Evolutionary conservation across 2,329 filamentous ascomycete species (phyloP).

Genomic region (Chaetomium sp.): DNA sequence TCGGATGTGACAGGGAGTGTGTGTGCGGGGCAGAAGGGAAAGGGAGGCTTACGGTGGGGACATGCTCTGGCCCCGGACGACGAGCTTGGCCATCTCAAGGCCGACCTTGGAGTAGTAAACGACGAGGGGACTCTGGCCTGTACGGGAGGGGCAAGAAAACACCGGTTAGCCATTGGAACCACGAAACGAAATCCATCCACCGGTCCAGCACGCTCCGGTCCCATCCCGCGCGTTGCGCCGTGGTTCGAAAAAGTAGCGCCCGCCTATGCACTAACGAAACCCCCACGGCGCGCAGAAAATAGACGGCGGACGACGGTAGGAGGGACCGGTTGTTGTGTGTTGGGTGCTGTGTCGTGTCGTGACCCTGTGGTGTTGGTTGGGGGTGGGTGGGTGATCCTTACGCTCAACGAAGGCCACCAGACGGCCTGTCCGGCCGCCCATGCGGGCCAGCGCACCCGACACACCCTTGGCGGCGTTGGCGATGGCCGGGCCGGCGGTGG

Average conservation of each 20-base stretch:
- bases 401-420: conserved; percentile 81
- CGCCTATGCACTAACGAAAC: neutral
- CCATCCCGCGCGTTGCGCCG: neutral
- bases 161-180: conserved; percentile 28
- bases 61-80: conserved; percentile 90
- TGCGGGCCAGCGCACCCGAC: conserved; percentile 67
- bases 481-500: conserved; percentile 77
- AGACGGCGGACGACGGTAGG: neutral
- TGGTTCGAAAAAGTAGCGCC: neutral
- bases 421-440: conserved; percentile 82
- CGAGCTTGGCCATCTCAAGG: conserved; percentile 82
- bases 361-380: neutral
- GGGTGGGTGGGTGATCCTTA: conserved; percentile 52
- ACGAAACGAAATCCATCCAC: neutral
- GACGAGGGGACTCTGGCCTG: conserved; percentile 82
- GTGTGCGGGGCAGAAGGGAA: neutral
- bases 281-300: conserved; percentile 1
- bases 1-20: neutral
- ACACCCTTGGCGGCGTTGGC: conserved; percentile 70
- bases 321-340: neutral
- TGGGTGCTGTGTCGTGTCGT: neutral
- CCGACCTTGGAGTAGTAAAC: conserved; percentile 91
- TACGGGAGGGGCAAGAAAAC: conserved; percentile 27
- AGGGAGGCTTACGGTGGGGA: conserved; percentile 79
- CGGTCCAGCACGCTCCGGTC: neutral